A percentile compares a stretch with the other conserved stretches of the same genome.
phyloP scores from a whole-genome alignment of 306 rosid species.

The Lotus japonicus region DNA sequence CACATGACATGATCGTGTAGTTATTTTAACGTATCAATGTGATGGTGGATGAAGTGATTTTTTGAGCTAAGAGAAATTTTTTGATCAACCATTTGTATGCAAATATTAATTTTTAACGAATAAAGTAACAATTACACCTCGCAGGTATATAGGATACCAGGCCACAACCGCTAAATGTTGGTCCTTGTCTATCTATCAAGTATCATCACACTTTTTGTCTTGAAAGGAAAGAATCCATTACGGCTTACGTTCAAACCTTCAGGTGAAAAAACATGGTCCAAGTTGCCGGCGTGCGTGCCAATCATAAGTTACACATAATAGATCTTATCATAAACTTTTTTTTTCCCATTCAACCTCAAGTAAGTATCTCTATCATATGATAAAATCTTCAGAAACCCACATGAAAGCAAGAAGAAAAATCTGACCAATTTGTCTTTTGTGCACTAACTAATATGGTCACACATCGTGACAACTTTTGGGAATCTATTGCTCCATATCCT shows the following conservation, averaged over 20 bases:
- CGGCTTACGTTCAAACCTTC: neutral
- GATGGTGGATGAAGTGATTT: too few species aligned
- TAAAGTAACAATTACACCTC: neutral
- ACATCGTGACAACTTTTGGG: conserved; percentile 42
- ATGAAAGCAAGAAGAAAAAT: conserved; percentile 60
- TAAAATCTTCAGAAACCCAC: conserved; percentile 34
- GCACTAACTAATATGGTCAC: conserved; percentile 43
- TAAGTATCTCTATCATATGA: conserved; percentile 1
- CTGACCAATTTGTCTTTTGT: conserved; percentile 59
- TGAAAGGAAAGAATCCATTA: conserved; percentile 23
- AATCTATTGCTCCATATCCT: conserved; percentile 43
- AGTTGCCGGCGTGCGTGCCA: conserved; percentile 16
- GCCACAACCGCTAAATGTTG: neutral
- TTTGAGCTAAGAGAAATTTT: too few species aligned
- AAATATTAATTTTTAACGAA: neutral
- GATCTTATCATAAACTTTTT: too few species aligned
- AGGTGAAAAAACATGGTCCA: conserved; percentile 33
- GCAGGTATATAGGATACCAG: neutral
- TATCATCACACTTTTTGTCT: conserved; percentile 18
- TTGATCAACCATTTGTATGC: too few species aligned
- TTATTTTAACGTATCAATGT: too few species aligned
- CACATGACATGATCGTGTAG: too few species aligned
- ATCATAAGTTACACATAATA: neutral
- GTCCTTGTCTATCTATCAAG: neutral
- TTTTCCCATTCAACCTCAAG: neutral